These are phyloP conservation scores for Nannochloropsis gaditana DNA, from an alignment of 108 stramenopile genomes.

Conservation along the genomic window DNA sequence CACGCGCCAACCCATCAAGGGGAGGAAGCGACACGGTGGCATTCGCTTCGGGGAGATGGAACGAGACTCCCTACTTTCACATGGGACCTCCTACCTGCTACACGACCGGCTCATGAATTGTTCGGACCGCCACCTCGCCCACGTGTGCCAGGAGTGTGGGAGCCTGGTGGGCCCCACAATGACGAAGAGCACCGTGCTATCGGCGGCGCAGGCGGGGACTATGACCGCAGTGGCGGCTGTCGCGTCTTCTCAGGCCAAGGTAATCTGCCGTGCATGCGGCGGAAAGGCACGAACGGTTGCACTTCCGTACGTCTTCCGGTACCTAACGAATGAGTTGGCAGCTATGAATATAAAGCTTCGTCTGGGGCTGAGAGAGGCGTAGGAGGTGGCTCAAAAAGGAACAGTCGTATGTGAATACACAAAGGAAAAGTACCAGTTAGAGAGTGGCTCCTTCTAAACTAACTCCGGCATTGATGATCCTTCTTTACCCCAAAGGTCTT, in stretches of 20 bases:
- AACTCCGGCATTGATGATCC: too few species aligned
- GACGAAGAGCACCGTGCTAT: background rate
- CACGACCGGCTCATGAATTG: conserved; percentile 91
- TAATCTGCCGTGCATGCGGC: conserved; percentile 33
- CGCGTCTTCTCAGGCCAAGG: background rate
- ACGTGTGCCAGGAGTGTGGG: conserved; percentile 84
- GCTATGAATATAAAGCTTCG: conserved; percentile 94
- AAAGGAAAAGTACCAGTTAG: background rate
- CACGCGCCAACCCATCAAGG: conserved; percentile 97
- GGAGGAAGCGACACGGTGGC: conserved; percentile 94
- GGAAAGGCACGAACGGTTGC: conserved; percentile 74
- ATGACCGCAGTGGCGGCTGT: conserved; percentile 11
- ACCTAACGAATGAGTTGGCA: conserved; percentile 93
- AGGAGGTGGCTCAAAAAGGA: background rate
- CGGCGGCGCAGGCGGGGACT: conserved; percentile 21
- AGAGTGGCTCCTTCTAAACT: too few species aligned
- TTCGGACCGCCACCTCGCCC: conserved; percentile 84
- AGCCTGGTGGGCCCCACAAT: conserved; percentile 65
- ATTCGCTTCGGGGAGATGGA: conserved; percentile 99
- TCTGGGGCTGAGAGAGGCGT: conserved; percentile 47
- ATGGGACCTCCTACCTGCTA: conserved; percentile 83
- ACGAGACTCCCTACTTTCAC: conserved; percentile 90
- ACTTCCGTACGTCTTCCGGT: conserved; percentile 95
- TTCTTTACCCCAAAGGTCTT: too few species aligned
- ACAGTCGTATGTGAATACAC: background rate